Evolutionary conservation across 2,329 filamentous ascomycete species (phyloP), one percentile per base, ranked within the genome.

Genomic region (Sordariomycetes sp.): DNA sequence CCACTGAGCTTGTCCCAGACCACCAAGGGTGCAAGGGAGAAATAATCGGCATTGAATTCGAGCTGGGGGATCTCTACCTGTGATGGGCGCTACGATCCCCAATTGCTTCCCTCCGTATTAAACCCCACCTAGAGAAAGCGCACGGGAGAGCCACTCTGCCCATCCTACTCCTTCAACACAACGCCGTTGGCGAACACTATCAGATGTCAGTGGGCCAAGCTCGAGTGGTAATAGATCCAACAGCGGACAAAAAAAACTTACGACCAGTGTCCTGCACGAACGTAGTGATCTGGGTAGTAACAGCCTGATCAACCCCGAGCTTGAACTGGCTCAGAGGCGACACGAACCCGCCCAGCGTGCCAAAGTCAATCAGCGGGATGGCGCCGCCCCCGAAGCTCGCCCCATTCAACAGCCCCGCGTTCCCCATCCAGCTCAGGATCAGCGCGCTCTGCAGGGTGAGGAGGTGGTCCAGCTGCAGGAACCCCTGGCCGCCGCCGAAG

Each of bases 371-470:
- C 25, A 51, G 20, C 39, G 58, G 58, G 35, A 57, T 24, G 48
- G 45, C 28, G 10, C 51, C 55, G 35, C 58, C 58, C 28, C 32
- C 52, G 34, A 59, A 59, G 60, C 70, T 65, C 28, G 68, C 61
- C 48, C 57, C 54, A 57, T 65, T 65, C 59, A 70, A 64, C 54
- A 68, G 60, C 15, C 69, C 68, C 56, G 60, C 64, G 59, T 65
- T 62, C 59, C 64, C 62, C 59, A 70, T 68, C 64, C 56, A 74
- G 65, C 52, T 50, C 39, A 74, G 57, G 52, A 67, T 71, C 51
- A 71, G 69, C 25, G 74, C 67, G 60, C 70, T 67, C 68, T 74
- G 71, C 32, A 75, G 64, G 63, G 70, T 68, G 60, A 74, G 67
- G 55, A 71, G 63, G 45, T 65, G 61, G 61, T 71, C 66, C 62